A percentile compares a stretch with the other conserved stretches of the same genome.
Conservation (phyloP, 495 filamentous ascomycete species). For the Neurospora pannonica region DNA sequence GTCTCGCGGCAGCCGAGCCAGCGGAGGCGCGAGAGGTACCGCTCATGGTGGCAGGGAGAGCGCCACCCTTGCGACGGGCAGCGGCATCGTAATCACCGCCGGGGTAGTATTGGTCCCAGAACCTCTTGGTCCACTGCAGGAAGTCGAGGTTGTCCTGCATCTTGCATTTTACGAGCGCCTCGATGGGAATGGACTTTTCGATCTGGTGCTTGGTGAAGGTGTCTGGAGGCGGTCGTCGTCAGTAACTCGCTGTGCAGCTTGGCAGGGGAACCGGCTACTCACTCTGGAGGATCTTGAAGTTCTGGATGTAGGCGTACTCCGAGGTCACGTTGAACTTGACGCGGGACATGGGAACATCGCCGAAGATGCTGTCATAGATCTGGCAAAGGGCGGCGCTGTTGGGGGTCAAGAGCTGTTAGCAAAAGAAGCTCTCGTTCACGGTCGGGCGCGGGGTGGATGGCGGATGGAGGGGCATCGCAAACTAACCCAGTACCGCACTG, state of each 20-base stretch:
- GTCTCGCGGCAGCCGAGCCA: constrained; percentile 37
- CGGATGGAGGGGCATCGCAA: constrained; percentile 21
- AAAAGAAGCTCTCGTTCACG: constrained; percentile 2
- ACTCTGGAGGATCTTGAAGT: constrained; percentile 97
- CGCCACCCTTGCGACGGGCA: constrained; percentile 67
- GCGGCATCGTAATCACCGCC: constrained; percentile 94
- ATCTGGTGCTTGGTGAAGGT: constrained; percentile 75
- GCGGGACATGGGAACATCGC: constrained; percentile 89
- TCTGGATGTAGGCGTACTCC: constrained; percentile 95
- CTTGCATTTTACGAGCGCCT: constrained; percentile 88
- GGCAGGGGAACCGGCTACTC: constrained; percentile 25
- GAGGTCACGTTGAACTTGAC: constrained; percentile 98
- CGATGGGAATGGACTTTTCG: constrained; percentile 79
- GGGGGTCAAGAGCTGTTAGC: neutral
- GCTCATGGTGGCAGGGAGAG: constrained; percentile 37
- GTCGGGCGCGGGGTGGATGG: constrained; percentile 24
- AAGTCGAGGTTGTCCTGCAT: constrained; percentile 99
- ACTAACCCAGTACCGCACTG: constrained; percentile 97
- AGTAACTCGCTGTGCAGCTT: neutral
- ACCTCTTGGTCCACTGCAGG: constrained; percentile 89
- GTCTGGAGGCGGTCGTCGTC: neutral
- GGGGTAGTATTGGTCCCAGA: constrained; percentile 97
- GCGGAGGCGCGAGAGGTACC: constrained; percentile 36
- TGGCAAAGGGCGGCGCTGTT: constrained; percentile 89
- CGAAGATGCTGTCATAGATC: constrained; percentile 93